Base-by-base conservation (phyloP, 1,284 basidiomycete genomes). In the Ceratobasidium theobromae region DNA sequence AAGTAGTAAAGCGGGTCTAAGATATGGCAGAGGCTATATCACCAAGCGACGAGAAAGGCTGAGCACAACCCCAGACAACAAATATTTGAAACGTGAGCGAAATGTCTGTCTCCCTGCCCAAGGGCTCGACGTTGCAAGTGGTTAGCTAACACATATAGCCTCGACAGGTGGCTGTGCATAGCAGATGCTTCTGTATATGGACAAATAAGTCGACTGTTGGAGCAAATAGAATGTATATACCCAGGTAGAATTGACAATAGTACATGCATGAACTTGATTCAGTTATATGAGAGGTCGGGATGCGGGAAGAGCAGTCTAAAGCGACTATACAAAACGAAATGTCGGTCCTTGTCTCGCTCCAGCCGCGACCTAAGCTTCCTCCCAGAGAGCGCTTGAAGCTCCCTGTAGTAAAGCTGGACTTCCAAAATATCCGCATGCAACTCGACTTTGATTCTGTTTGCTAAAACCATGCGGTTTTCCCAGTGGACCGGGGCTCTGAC, bases 271-370 rank as follows among this genome's bases (percentile, higher is more conserved):
- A n/a, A n/a, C n/a, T n/a, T n/a, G n/a, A n/a, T n/a, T n/a, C n/a
- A n/a, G n/a, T n/a, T n/a, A n/a, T n/a, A n/a, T n/a, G n/a, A n/a
- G 43, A 60, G 57, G 28, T 43, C 27, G 25, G 57, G 57, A 8
- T 32, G 57, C 3, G 57, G 57, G 38, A 60, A 60, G 12, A 60
- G 32, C 21, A 60, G n/a, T 49, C 57, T 48, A 11, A 48, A 60
- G 14, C 57, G 57, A 49, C 57, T 60, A n/a, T 60, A 60, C 3
- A 60, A 33, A 18, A 49, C n/a, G 25, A 49, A 49, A 21, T 60
- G 8, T 14, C 49, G 1, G 5, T 18, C 57, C 57, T 60, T 60
- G 57, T 60, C 57, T 11, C 57, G 43, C 30, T 60, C 57, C 45
- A 60, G 18, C 30, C 45, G 57, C 3, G 27, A 12, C 21, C 57